These are phyloP conservation scores for Verticillium isaacii DNA, from an alignment of 2,329 filamentous ascomycete species.

Conservation along the genomic window DNA sequence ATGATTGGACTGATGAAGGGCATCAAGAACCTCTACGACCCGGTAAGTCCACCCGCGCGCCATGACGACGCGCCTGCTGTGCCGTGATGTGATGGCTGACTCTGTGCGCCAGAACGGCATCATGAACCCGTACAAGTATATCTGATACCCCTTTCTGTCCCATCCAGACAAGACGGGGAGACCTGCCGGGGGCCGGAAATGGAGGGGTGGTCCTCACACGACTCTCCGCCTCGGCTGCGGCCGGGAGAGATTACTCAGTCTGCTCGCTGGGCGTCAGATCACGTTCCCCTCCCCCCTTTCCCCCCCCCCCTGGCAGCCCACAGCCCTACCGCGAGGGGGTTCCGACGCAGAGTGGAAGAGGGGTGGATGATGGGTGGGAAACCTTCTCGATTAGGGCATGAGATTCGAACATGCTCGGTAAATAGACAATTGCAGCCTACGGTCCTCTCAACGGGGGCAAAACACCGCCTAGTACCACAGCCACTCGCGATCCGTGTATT, in stretches of 20 bases:
- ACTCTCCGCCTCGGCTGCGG: too few relatives aligned
- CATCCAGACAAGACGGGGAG: too few relatives aligned
- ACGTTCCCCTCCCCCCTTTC: too few relatives aligned
- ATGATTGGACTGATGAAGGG: slow-evolving; percentile 92
- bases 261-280: too few relatives aligned
- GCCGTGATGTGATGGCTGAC: not conserved
- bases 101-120: slow-evolving; percentile 70
- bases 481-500: not conserved
- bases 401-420: not conserved
- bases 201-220: too few relatives aligned
- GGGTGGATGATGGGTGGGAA: not conserved
- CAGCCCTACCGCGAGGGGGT: not conserved
- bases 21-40: slow-evolving; percentile 91
- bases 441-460: not conserved
- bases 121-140: slow-evolving; percentile 99
- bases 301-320: not conserved
- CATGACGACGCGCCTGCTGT: not conserved
- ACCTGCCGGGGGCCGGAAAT: too few relatives aligned
- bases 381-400: not conserved
- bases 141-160: slow-evolving; percentile 37
- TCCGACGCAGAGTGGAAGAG: too few relatives aligned
- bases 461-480: not conserved
- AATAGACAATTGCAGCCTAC: not conserved
- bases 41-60: slow-evolving; percentile 54
- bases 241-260: too few relatives aligned